These are phyloP conservation scores for Aureobasidium sp. DNA, from an alignment of 2,329 filamentous ascomycete genomes.

Conservation along the genomic window DNA sequence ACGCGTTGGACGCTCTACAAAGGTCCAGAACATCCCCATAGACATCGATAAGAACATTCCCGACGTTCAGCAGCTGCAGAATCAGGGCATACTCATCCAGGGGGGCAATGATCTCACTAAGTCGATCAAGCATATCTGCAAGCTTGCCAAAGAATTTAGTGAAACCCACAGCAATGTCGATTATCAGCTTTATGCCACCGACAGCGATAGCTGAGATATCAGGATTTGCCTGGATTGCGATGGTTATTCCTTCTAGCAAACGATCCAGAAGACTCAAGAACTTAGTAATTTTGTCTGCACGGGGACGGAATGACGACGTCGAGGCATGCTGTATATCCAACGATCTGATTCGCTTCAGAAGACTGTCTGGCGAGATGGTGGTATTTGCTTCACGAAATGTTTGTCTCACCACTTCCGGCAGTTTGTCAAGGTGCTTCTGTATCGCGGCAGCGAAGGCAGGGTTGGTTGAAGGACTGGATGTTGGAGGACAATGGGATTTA, in stretches of 20 bases:
- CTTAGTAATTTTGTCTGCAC: neutral
- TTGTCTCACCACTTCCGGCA: neutral
- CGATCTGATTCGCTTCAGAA: neutral
- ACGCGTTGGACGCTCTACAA: neutral
- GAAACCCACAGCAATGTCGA: neutral
- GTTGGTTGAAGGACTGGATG: neutral
- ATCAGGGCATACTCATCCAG: neutral
- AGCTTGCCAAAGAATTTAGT: neutral
- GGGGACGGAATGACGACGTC: neutral
- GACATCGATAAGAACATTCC: neutral
- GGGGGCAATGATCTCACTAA: neutral
- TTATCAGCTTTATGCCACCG: neutral
- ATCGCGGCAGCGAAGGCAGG: neutral
- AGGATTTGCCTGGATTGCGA: neutral
- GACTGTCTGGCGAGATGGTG: neutral
- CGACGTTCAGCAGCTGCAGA: neutral
- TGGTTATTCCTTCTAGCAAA: neutral
- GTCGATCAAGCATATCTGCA: neutral
- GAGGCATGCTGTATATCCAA: neutral
- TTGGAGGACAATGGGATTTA: neutral
- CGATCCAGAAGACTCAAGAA: neutral
- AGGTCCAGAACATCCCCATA: neutral
- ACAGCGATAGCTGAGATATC: neutral
- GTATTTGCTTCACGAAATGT: neutral
- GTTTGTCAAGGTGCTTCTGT: neutral